These are phyloP conservation scores for Chondrostereum purpureum DNA, from an alignment of 1,284 basidiomycete genomes.

Conservation along the genomic window DNA sequence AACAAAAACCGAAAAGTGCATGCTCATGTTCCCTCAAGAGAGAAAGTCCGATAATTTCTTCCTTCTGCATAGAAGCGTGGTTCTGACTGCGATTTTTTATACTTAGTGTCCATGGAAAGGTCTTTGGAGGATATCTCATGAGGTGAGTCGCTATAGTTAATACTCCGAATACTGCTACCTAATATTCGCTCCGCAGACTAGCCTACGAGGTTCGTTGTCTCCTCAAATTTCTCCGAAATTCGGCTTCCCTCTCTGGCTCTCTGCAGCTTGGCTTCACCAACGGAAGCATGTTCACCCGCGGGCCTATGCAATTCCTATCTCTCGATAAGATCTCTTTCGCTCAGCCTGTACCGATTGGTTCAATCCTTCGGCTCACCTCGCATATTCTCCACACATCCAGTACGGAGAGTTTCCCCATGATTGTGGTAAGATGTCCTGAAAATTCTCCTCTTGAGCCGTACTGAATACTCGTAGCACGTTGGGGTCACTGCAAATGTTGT, in stretches of 20 bases:
- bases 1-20: slow-evolving; percentile 57
- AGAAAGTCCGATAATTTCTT: slow-evolving; percentile 49
- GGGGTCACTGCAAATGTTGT: slow-evolving; percentile 74
- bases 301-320: slow-evolving; percentile 66
- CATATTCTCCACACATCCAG: slow-evolving; percentile 54
- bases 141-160: slow-evolving; percentile 27
- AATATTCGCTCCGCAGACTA: slow-evolving; percentile 26
- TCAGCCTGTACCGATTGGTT: slow-evolving; percentile 78
- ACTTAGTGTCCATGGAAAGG: slow-evolving; percentile 68
- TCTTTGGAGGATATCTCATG: slow-evolving; percentile 62
- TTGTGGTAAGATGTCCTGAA: slow-evolving; percentile 57
- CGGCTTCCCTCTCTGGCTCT: slow-evolving; percentile 3
- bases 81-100: slow-evolving; percentile 1
- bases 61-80: background rate
- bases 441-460: slow-evolving; percentile 10
- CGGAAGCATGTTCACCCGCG: slow-evolving; percentile 63
- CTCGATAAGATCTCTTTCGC: slow-evolving; percentile 76
- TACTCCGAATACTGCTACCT: background rate
- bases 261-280: slow-evolving; percentile 69
- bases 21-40: slow-evolving; percentile 83
- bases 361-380: slow-evolving; percentile 67
- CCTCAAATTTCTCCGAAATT: slow-evolving; percentile 1
- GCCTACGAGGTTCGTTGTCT: slow-evolving; percentile 53
- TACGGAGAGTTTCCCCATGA: slow-evolving; percentile 35
- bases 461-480: too few relatives aligned